Evolutionary conservation across 768 basidiomycete species (phyloP), one percentile per base, ranked within the genome.

Genomic region (Boletus speciosus): DNA sequence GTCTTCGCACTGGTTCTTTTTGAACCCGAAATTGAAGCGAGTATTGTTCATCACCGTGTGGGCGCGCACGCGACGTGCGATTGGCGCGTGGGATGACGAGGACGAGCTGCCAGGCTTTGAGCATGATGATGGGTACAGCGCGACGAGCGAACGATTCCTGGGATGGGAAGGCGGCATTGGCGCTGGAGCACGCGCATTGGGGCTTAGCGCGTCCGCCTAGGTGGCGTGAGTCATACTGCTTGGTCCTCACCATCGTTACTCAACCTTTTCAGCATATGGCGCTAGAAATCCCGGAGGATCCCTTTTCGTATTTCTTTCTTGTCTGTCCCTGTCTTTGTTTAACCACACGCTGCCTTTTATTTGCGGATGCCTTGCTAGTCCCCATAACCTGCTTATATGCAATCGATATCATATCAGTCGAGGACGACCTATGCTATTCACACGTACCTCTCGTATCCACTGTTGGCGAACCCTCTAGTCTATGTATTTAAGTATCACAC

Each of bases 1-100:
- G 95, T 94, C 91, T 34, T 92, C 91, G 11, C 92, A 96, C 69
- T 96, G 93, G 87, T 98, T 98, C 78, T 96, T 98, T 76, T 76
- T 93, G 64, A 96, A 94, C 77, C 82, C 88, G 64, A 95, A 93
- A 76, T 75, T 85, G 73, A 97, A 95, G 75, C 85, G 95, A 21
- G 83, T 98, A 63, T 73, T 98, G 51, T 98, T 96, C 74, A 81
- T 97, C 54, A 88, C 92, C 2, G 85, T 93, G 21, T 97, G 93
- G 92, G 92, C 94, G 7, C 82, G 88, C 41, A 86, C 86, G 32
- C 81, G 79, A 62, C 80, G 81, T 46, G 74, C 82, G 19, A 73
- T 75, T 16, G 73, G 80, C 38, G 81, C 74, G 49, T 82, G 78
- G 74, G 73, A 73, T 29, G 76, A 76, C 38, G 78, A 78, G 34